These are phyloP conservation scores for Pharnaceum exiguum DNA, from an alignment of 148 eudicot genomes.

Conservation along the genomic window DNA sequence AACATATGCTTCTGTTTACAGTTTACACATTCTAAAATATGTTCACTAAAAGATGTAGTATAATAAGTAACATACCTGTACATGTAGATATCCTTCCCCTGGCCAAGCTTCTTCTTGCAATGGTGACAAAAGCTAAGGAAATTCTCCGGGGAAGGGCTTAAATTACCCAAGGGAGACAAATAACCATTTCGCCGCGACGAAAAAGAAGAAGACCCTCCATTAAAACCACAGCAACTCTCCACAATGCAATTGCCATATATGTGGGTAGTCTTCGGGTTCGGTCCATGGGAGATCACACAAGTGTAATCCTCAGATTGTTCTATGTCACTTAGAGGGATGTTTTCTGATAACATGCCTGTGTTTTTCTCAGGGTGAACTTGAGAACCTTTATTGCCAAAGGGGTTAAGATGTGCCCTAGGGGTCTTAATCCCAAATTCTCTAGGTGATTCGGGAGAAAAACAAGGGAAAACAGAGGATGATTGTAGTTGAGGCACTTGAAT, in stretches of 20 bases:
- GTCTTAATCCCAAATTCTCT: constrained; percentile 74
- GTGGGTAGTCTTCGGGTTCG: constrained; percentile 80
- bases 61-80: constrained; percentile 48
- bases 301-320: constrained; percentile 92
- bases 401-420: constrained; percentile 23
- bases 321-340: constrained; percentile 55
- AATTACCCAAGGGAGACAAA: constrained; percentile 15
- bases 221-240: constrained; percentile 49
- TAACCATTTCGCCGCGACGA: constrained; percentile 21
- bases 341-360: neutral
- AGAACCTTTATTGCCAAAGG: constrained; percentile 13
- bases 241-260: constrained; percentile 78
- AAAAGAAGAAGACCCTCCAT: constrained; percentile 24
- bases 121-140: constrained; percentile 67
- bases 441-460: constrained; percentile 49
- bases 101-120: constrained; percentile 64
- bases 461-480: constrained; percentile 27
- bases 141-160: constrained; percentile 22
- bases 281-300: constrained; percentile 88
- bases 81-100: constrained; percentile 69
- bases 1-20: neutral
- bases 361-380: constrained; percentile 20
- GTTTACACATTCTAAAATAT: neutral
- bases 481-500: constrained; percentile 54
- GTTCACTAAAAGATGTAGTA: neutral